These are phyloP conservation scores for Blastobotrys peoriensis DNA, from an alignment of 805 yeast genomes.

Conservation along the genomic window DNA sequence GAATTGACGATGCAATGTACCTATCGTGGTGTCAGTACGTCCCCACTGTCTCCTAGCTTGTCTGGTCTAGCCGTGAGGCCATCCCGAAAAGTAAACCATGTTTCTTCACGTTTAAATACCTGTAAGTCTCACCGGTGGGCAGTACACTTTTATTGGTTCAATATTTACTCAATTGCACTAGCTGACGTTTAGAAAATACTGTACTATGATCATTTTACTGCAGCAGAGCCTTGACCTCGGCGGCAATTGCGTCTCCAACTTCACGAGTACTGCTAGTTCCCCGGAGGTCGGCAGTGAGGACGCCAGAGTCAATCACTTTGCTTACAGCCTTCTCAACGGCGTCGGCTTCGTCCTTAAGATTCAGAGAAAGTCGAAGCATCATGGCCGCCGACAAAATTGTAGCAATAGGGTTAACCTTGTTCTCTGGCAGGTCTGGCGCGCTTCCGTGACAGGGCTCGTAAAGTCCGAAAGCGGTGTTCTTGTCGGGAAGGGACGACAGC, in stretches of 20 bases:
- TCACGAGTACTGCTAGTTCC: slow-evolving; percentile 80
- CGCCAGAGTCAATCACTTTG: slow-evolving; percentile 69
- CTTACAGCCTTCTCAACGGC: slow-evolving; percentile 86
- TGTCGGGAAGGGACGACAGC: slow-evolving; percentile 92
- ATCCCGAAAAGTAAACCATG: too few relatives aligned
- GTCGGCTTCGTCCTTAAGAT: slow-evolving; percentile 75
- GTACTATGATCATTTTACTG: too few relatives aligned
- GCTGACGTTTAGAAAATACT: too few relatives aligned
- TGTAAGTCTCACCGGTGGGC: too few relatives aligned
- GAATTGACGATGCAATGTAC: too few relatives aligned
- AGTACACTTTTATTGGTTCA: too few relatives aligned
- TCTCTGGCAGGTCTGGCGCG: slow-evolving; percentile 86
- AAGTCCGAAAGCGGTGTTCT: slow-evolving; percentile 88
- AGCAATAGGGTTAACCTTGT: slow-evolving; percentile 93
- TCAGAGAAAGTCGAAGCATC: slow-evolving; percentile 91
- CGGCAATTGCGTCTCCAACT: slow-evolving; percentile 91
- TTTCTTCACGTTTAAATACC: too few relatives aligned
- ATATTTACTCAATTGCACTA: too few relatives aligned
- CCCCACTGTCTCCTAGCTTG: too few relatives aligned
- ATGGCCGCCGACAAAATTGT: slow-evolving; percentile 93
- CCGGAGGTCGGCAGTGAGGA: slow-evolving; percentile 88
- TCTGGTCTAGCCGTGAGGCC: too few relatives aligned
- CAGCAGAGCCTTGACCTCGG: slow-evolving; percentile 56
- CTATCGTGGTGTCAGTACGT: too few relatives aligned
- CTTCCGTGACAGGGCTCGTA: slow-evolving; percentile 99